Base-by-base conservation (phyloP, 208 protist genomes). In the Leishmania lainsoni region DNA sequence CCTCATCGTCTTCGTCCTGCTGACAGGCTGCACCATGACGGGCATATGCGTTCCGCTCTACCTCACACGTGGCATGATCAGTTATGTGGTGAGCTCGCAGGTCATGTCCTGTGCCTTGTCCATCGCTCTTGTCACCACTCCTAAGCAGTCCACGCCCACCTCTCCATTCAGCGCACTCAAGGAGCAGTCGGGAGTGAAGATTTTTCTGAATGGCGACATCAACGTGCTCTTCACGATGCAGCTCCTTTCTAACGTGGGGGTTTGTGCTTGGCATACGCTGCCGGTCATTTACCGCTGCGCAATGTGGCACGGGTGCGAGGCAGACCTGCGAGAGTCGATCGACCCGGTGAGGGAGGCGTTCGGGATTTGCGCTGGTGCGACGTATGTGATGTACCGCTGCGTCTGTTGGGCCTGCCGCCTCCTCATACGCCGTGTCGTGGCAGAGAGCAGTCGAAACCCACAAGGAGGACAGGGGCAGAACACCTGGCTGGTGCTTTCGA, bases 51-150 rank as follows among this genome's bases (percentile, higher is more conserved):
- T 95, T 1, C 92, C 94, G 9, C 87, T 97, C 1, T 95, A 93
- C 81, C 61, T 97, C 17, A 97, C 94, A 22, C 92, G 94, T 20
- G 94, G 94, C 35, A 91, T 97, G 89, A 78, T 94, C n/a, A 95
- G 90, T 81, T 97, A 95, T 79, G 84, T 94, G 26, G 54, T 91
- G 65, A 94, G 90, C 56, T 81, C 94, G 14, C 92, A 97, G 78
- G 78, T 97, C 35, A 83, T 97, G 12, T 94, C 94, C 22, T 86
- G 85, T 16, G 83, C 94, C 0, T 80, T 95, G 4, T 89, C 91
- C 3, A 56, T 93, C 0, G 86, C 89, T 0, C 79, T 90, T 5
- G 80, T 95, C 54, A 95, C 91, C 1, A 78, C 86, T 3, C 90
- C 90, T 0, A 87, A 68, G 66, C 74, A 79, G 68, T 83, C 79